Conservation (phyloP, 129 eudicot genomes). For the Smallanthus sonchifolius region DNA sequence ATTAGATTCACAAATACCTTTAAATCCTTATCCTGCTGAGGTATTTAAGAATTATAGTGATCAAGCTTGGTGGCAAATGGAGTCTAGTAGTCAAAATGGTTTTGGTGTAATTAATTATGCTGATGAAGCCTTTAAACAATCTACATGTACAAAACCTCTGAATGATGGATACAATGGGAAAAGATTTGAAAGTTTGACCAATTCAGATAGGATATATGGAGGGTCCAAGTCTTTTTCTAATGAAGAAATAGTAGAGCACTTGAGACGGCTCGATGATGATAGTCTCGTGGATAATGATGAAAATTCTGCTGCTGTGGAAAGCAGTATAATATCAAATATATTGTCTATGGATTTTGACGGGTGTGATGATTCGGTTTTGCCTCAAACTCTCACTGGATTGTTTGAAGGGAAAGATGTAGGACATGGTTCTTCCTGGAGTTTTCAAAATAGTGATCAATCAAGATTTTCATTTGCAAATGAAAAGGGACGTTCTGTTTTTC, state of each 20-base stretch:
- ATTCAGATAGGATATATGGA: slow-evolving; percentile 70
- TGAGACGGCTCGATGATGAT: slow-evolving; percentile 64
- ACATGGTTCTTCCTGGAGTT: slow-evolving; percentile 51
- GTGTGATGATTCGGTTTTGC: slow-evolving; percentile 45
- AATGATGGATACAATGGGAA: slow-evolving; percentile 51
- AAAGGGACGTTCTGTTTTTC: slow-evolving; percentile 42
- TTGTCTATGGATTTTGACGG: slow-evolving; percentile 63
- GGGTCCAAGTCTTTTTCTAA: slow-evolving; percentile 68
- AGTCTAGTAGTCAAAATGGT: slow-evolving; percentile 30
- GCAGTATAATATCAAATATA: slow-evolving; percentile 69
- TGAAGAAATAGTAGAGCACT: slow-evolving; percentile 84
- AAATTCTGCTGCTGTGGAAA: slow-evolving; percentile 57
- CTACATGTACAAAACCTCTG: slow-evolving; percentile 28
- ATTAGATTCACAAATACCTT: slow-evolving; percentile 20
- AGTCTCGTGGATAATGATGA: slow-evolving; percentile 35
- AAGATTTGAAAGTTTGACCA: slow-evolving; percentile 62
- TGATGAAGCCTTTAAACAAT: slow-evolving; percentile 35
- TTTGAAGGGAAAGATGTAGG: slow-evolving; percentile 37
- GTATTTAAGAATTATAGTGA: slow-evolving; percentile 29
- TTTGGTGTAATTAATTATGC: slow-evolving; percentile 35
- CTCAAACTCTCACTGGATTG: slow-evolving; percentile 38
- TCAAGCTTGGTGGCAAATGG: slow-evolving; percentile 24
- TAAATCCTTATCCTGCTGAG: slow-evolving; percentile 29
- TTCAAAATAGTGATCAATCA: slow-evolving; percentile 38
- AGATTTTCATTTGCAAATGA: slow-evolving; percentile 52